Evolutionary conservation across 164 flowering plant species (phyloP).

Genomic region (Cinnamomum micranthum): DNA sequence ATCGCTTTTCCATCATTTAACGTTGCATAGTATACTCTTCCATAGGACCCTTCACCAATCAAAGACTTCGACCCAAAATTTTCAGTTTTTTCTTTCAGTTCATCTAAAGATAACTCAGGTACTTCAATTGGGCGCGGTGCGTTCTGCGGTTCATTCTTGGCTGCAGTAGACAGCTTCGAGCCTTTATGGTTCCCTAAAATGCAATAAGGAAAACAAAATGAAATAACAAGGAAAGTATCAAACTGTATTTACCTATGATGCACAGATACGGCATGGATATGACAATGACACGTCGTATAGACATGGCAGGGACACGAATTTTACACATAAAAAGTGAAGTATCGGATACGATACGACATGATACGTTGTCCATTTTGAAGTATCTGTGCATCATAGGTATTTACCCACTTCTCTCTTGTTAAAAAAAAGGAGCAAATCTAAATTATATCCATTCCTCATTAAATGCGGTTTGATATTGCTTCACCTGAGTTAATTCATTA

Average conservation of each 20-base stretch:
- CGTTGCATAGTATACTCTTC: conserved; percentile 17
- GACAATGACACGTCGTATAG: no score
- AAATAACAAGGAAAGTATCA: neutral
- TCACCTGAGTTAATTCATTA: neutral
- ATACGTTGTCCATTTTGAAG: no score
- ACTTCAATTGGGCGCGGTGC: conserved; percentile 12
- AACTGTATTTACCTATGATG: neutral
- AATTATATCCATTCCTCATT: neutral
- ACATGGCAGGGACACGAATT: no score
- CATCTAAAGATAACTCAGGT: conserved; percentile 15
- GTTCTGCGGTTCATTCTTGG: conserved; percentile 1
- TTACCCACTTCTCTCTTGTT: neutral
- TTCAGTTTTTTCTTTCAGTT: conserved; percentile 13
- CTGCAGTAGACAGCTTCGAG: conserved; percentile 9
- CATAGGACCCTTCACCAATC: conserved; percentile 21
- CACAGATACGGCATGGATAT: no score
- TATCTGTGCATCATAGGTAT: no score
- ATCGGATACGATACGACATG: no score
- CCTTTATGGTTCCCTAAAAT: conserved; percentile 13
- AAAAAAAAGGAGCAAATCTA: neutral
- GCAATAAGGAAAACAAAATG: neutral
- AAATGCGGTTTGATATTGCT: neutral
- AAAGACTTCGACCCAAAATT: conserved; percentile 17
- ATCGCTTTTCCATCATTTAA: conserved; percentile 10
- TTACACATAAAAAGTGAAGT: no score